These are phyloP conservation scores for Fusarium odoratissimum DNA, from an alignment of 2,329 filamentous ascomycete species.

Conservation along the genomic window DNA sequence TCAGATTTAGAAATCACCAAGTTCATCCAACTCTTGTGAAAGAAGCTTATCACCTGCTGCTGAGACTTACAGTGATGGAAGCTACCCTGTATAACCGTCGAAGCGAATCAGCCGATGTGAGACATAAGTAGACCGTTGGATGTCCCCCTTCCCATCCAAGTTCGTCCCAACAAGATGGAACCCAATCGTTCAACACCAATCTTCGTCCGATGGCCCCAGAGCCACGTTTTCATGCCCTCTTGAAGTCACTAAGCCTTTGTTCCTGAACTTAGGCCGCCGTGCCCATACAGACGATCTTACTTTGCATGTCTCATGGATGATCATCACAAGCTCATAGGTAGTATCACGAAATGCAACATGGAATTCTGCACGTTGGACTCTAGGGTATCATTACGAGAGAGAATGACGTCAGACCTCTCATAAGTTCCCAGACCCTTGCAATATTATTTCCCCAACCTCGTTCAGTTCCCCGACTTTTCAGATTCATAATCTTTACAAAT, in stretches of 20 bases:
- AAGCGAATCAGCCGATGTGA: accelerated
- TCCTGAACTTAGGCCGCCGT: constrained; percentile 2
- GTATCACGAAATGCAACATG: constrained; percentile 13
- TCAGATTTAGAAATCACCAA: accelerated
- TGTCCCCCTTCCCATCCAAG: accelerated
- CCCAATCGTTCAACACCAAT: background rate
- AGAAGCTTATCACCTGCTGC: accelerated
- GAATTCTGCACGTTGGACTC: background rate
- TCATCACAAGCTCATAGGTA: background rate
- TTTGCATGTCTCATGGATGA: background rate
- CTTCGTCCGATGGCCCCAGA: background rate
- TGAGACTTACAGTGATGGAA: accelerated
- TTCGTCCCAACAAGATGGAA: background rate
- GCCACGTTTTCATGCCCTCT: background rate
- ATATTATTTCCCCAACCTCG: constrained; percentile 12
- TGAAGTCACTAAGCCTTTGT: background rate
- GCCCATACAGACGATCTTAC: background rate
- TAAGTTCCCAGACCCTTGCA: background rate
- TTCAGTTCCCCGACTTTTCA: background rate
- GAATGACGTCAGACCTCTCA: constrained; percentile 24
- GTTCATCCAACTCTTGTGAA: accelerated
- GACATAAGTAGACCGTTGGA: too few relatives aligned
- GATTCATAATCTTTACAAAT: background rate
- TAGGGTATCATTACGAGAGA: background rate
- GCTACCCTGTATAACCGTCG: background rate